Percentiles rank a stretch among this genome's conserved stretches.
Conservation (phyloP, 805 yeast genomes). For the Saccharomyces kudriavzevii region DNA sequence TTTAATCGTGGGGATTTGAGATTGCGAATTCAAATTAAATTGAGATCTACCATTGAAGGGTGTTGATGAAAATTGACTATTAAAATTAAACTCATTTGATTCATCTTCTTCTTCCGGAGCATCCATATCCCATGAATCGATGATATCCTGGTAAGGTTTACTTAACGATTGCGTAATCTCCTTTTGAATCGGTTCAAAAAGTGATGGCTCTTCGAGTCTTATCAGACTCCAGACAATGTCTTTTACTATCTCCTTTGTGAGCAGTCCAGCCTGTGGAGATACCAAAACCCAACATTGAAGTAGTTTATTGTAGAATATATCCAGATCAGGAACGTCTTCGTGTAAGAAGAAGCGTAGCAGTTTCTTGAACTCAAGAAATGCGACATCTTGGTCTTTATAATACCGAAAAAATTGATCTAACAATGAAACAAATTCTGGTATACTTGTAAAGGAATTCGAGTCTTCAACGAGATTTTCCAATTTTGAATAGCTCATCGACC, state of each 20-base stretch:
- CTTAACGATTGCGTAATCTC: constrained; percentile 6
- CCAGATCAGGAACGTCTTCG: constrained; percentile 15
- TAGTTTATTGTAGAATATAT: constrained; percentile 19
- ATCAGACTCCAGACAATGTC: constrained; percentile 12
- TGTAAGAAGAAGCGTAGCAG: constrained; percentile 11
- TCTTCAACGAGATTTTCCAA: constrained; percentile 10
- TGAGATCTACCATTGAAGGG: constrained; percentile 13
- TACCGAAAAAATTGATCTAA: constrained; percentile 21
- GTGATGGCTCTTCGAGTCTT: constrained; percentile 8
- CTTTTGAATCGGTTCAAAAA: constrained; percentile 3
- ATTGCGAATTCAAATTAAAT: constrained; percentile 13
- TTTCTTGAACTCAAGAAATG: constrained; percentile 12
- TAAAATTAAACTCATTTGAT: not conserved
- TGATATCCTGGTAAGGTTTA: constrained; percentile 10
- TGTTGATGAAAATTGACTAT: not conserved
- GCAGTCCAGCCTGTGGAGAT: constrained; percentile 9
- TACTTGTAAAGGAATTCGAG: constrained; percentile 10
- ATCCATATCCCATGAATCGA: constrained; percentile 22
- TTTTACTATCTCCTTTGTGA: constrained; percentile 16
- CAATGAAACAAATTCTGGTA: constrained; percentile 22
- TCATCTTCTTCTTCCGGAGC: constrained; percentile 7
- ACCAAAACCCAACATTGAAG: constrained; percentile 26
- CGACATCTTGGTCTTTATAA: constrained; percentile 16
- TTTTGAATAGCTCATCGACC: constrained; percentile 4
- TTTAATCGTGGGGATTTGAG: constrained; percentile 26